Percentiles rank a stretch among this genome's conserved stretches.
These are phyloP conservation scores for Psilocybe cubensis DNA, from an alignment of 768 basidiomycete species.

Conservation along the genomic window DNA sequence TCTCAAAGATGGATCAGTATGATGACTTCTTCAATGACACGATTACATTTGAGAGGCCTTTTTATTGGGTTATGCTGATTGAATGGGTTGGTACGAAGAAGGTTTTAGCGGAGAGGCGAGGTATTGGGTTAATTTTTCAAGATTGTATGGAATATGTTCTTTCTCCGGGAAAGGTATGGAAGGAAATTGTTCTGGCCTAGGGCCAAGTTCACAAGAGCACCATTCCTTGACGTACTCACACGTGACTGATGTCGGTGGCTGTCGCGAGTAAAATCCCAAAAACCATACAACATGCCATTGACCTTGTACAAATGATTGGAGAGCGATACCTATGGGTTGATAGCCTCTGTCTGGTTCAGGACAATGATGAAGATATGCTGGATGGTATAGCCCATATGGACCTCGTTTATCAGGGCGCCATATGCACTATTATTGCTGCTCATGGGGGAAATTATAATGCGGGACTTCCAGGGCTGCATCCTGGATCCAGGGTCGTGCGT, in stretches of 20 bases:
- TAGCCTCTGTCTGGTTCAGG: conserved; percentile 5
- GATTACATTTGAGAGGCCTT: not conserved
- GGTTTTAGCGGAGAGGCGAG: not conserved
- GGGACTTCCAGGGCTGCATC: not conserved
- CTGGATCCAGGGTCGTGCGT: not conserved
- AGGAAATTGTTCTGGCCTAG: conserved; percentile 2
- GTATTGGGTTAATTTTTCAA: not conserved
- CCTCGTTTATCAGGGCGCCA: conserved; percentile 1
- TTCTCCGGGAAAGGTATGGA: not conserved
- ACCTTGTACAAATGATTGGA: not conserved
- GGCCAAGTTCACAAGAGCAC: too few relatives aligned
- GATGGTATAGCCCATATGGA: conserved; percentile 6
- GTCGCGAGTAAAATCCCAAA: not conserved
- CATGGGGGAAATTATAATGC: not conserved
- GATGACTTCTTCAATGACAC: conserved; percentile 1
- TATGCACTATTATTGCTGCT: not conserved
- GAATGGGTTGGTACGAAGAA: not conserved
- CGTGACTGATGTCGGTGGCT: too few relatives aligned
- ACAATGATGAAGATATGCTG: conserved; percentile 5
- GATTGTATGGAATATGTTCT: not conserved
- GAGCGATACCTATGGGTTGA: conserved; percentile 10
- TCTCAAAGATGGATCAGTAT: not conserved
- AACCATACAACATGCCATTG: conserved; percentile 1
- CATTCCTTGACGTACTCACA: too few relatives aligned
- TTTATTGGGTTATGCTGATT: not conserved